Evolutionary conservation across 441 rosid species (phyloP).

Genomic region (Codiaeum variegatum): DNA sequence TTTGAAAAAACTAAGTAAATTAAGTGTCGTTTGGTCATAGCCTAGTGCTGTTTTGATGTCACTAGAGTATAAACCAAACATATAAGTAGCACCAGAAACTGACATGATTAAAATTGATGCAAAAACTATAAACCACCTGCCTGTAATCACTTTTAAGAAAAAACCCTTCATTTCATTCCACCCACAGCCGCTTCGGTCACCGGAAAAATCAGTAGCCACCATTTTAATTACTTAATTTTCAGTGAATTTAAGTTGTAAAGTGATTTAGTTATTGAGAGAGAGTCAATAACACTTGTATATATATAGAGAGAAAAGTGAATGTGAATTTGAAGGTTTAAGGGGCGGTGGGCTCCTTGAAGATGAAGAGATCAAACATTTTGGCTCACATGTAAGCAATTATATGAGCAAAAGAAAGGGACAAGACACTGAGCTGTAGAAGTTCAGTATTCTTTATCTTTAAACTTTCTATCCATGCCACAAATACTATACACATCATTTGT

Average conservation of each 20-base stretch:
- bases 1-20: constrained; percentile 60
- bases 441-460: background rate
- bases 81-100: constrained; percentile 61
- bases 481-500: background rate
- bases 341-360: background rate
- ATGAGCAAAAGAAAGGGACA: background rate
- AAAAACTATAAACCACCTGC: constrained; percentile 71
- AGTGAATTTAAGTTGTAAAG: background rate
- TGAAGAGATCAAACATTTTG: background rate
- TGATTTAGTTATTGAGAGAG: background rate
- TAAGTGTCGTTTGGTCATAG: constrained; percentile 65
- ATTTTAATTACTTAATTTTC: constrained; percentile 18
- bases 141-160: constrained; percentile 30
- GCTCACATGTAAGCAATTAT: background rate
- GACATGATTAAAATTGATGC: constrained; percentile 55
- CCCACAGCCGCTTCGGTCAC: constrained; percentile 17
- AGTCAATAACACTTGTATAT: background rate
- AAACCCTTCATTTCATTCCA: constrained; percentile 36
- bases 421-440: background rate
- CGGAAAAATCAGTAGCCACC: constrained; percentile 29
- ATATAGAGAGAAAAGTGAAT: background rate
- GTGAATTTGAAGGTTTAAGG: background rate
- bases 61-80: constrained; percentile 55
- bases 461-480: background rate
- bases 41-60: constrained; percentile 49